Conservation (phyloP, 306 rosid species). For the Medicago arabica region DNA sequence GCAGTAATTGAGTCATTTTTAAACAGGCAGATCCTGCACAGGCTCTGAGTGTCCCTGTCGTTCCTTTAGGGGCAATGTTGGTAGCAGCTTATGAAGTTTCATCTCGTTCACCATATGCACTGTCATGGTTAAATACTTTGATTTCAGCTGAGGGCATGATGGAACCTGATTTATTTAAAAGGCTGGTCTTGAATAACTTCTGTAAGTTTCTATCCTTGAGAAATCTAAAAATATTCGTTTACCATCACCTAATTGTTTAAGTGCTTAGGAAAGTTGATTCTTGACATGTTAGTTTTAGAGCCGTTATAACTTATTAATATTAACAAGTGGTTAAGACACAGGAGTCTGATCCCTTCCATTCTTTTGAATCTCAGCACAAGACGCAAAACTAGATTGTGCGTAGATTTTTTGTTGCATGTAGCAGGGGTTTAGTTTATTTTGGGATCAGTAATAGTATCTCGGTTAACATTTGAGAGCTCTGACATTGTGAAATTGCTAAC, state of each 20-base stretch:
- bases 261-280: conserved; percentile 17
- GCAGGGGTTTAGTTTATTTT: conserved; percentile 7
- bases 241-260: conserved; percentile 17
- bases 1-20: conserved; percentile 48
- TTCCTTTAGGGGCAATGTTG: conserved; percentile 87
- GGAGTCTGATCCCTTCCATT: background rate
- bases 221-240: conserved; percentile 25
- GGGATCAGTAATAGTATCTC: conserved; percentile 4
- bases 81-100: conserved; percentile 94
- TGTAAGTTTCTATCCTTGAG: conserved; percentile 62
- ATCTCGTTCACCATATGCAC: conserved; percentile 74
- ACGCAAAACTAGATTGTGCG: background rate
- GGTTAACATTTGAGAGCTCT: background rate
- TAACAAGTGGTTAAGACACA: background rate
- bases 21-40: conserved; percentile 98
- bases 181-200: conserved; percentile 90
- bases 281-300: conserved; percentile 27
- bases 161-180: conserved; percentile 85
- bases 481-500: conserved; percentile 8
- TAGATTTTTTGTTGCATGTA: background rate
- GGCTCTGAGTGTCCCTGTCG: conserved; percentile 91
- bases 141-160: conserved; percentile 97
- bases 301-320: background rate
- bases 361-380: background rate
- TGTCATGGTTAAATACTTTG: conserved; percentile 81